Conservation (phyloP, 805 yeast genomes). For the Lachancea sp. region DNA sequence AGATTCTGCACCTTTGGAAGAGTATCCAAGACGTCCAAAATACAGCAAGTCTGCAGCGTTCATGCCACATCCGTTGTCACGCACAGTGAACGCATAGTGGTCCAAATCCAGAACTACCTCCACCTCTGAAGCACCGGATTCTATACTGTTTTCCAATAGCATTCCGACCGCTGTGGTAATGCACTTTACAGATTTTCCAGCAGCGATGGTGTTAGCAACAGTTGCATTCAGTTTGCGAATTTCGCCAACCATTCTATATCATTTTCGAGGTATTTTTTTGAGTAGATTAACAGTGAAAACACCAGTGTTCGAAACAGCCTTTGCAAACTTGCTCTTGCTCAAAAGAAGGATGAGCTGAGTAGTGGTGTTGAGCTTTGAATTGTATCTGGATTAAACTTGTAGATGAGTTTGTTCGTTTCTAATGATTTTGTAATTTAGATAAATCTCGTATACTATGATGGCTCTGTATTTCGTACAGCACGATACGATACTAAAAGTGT, state of each 20-base stretch:
- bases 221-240: constrained; percentile 15
- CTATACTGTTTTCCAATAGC: constrained; percentile 49
- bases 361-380: too few species aligned
- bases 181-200: constrained; percentile 35
- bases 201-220: constrained; percentile 18
- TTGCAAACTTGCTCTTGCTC: too few species aligned
- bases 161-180: constrained; percentile 42
- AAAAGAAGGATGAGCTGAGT: too few species aligned
- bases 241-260: constrained; percentile 10
- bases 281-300: too few species aligned
- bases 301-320: too few species aligned
- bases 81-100: constrained; percentile 36
- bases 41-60: constrained; percentile 38
- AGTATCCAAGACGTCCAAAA: constrained; percentile 44
- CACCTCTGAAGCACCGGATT: constrained; percentile 42
- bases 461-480: too few species aligned
- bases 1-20: constrained; percentile 42
- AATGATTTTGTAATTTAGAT: too few species aligned
- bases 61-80: constrained; percentile 74
- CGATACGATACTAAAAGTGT: too few species aligned
- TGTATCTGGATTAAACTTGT: too few species aligned
- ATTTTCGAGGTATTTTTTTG: neutral
- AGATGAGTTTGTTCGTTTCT: too few species aligned
- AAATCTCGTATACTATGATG: too few species aligned
- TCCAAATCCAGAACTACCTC: constrained; percentile 33